These are phyloP conservation scores for Schizochytrium sp. DNA, from an alignment of 108 stramenopile genomes.

Conservation along the genomic window DNA sequence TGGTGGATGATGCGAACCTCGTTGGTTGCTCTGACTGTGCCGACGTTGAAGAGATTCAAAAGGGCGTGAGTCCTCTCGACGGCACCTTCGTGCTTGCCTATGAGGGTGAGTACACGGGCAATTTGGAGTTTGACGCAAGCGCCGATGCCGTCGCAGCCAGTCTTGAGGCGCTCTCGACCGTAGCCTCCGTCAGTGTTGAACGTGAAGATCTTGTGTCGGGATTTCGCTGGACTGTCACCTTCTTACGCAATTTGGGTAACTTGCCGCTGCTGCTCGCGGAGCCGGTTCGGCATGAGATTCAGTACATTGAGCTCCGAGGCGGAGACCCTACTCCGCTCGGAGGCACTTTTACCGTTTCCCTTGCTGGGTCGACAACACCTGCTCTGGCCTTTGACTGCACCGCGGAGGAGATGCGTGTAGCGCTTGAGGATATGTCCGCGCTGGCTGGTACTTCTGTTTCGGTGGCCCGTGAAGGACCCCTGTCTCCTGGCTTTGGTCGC, in stretches of 20 bases:
- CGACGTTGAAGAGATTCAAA: constrained; percentile 34
- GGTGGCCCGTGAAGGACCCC: neutral
- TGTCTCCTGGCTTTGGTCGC: neutral
- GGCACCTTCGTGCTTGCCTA: constrained; percentile 65
- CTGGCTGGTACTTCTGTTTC: neutral
- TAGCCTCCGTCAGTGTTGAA: constrained; percentile 38
- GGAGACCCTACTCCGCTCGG: constrained; percentile 68
- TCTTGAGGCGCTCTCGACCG: constrained; percentile 48
- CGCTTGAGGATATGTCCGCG: constrained; percentile 52
- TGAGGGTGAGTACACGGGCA: constrained; percentile 48
- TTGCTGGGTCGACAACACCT: constrained; percentile 38
- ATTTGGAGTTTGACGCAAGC: constrained; percentile 60
- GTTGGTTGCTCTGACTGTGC: neutral
- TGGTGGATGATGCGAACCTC: constrained; percentile 18
- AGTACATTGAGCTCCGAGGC: constrained; percentile 49
- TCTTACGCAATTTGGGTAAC: constrained; percentile 61
- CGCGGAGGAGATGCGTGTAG: constrained; percentile 48
- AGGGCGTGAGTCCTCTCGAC: constrained; percentile 48
- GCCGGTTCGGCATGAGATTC: constrained; percentile 47
- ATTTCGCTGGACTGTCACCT: constrained; percentile 64
- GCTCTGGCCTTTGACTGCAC: constrained; percentile 53
- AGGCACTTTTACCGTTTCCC: constrained; percentile 55
- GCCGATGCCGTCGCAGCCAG: constrained; percentile 44
- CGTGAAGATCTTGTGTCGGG: constrained; percentile 34
- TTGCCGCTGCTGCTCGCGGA: constrained; percentile 49